Percentiles rank a stretch among this genome's conserved stretches.
Evolutionary conservation across 805 yeast genomes (phyloP).

Genomic region (Debaryomyces maramus): DNA sequence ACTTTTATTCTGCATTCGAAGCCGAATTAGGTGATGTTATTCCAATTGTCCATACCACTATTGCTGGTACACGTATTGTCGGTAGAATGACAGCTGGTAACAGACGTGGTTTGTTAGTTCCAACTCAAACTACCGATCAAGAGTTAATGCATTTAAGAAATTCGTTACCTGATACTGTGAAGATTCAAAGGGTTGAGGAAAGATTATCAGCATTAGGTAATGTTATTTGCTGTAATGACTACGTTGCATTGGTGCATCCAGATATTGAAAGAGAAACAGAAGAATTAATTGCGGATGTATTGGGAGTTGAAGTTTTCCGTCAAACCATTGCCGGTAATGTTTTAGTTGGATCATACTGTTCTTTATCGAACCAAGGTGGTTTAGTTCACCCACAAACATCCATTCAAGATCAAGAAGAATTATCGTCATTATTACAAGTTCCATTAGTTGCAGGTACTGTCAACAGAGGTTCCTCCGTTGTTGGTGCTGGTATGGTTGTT

Average conservation of each 20-base stretch:
- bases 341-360: constrained; percentile 93
- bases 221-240: constrained; percentile 97
- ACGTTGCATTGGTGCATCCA: constrained; percentile 98
- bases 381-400: constrained; percentile 97
- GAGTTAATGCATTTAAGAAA: constrained; percentile 97
- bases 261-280: constrained; percentile 99
- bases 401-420: constrained; percentile 96
- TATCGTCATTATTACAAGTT: constrained; percentile 90
- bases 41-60: constrained; percentile 96
- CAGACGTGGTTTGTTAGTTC: constrained; percentile 95
- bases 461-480: constrained; percentile 95
- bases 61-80: constrained; percentile 96
- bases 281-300: constrained; percentile 94
- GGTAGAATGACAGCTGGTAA: constrained; percentile 99
- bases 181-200: constrained; percentile 97
- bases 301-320: constrained; percentile 98
- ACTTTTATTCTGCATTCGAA: constrained; percentile 89
- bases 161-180: constrained; percentile 91
- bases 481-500: constrained; percentile 98
- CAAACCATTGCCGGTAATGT: constrained; percentile 99
- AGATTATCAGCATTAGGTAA: constrained; percentile 95
- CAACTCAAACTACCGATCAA: constrained; percentile 97
- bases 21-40: constrained; percentile 95
- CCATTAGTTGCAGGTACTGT: constrained; percentile 99
- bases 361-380: constrained; percentile 96